Evolutionary conservation across 2,329 filamentous ascomycete species (phyloP).

Genomic region (Venturia effusa): DNA sequence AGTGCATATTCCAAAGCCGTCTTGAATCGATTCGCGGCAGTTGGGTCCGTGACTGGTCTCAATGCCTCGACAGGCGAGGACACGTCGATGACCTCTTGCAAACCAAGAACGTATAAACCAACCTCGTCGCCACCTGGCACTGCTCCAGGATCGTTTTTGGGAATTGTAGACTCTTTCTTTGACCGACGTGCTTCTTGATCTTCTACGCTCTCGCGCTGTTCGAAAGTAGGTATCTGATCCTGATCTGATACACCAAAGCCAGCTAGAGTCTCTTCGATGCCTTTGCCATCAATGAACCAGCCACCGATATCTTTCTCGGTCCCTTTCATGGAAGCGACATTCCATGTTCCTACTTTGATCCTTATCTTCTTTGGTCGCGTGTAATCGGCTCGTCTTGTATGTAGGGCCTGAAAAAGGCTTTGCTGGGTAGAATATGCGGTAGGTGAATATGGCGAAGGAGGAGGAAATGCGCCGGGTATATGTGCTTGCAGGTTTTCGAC

Average conservation of each 20-base stretch:
- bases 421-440: conserved; percentile 28
- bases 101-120: conserved; percentile 76
- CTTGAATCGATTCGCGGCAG: conserved; percentile 69
- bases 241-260: conserved; percentile 29
- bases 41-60: conserved; percentile 62
- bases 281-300: conserved; percentile 78
- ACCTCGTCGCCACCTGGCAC: conserved; percentile 56
- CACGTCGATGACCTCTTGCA: conserved; percentile 89
- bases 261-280: conserved; percentile 52
- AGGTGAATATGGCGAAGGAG: conserved; percentile 10
- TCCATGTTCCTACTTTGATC: conserved; percentile 92
- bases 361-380: conserved; percentile 62
- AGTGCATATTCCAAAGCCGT: conserved; percentile 61
- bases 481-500: conserved; percentile 29
- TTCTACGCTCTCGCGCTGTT: conserved; percentile 23
- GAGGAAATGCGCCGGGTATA: conserved; percentile 37
- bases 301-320: conserved; percentile 78
- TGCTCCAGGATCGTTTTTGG: conserved; percentile 31
- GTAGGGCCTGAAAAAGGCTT: conserved; percentile 48
- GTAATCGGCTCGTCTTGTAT: conserved; percentile 69
- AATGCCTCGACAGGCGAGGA: conserved; percentile 70
- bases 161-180: conserved; percentile 33
- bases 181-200: conserved; percentile 36
- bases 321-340: conserved; percentile 74
- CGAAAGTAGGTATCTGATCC: conserved; percentile 17